phyloP scores from a whole-genome alignment of 192 early-diverging fungal genomes.

The Coemansia sp. region DNA sequence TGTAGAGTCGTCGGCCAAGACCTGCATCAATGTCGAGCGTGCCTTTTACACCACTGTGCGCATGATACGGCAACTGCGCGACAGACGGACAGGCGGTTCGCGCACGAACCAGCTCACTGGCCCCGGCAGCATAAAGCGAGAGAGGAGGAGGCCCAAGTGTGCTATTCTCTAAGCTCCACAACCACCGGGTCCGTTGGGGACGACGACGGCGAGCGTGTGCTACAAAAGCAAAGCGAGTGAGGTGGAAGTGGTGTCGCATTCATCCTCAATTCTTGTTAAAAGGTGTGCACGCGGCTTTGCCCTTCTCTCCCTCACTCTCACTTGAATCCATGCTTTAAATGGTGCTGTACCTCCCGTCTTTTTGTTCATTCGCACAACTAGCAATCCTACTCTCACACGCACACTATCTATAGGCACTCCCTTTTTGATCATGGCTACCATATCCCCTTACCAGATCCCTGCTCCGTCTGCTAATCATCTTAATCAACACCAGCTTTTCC shows the following conservation, averaged over 20 bases:
- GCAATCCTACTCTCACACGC: background rate
- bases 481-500: slow-evolving; percentile 8
- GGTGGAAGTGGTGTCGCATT: background rate
- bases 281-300: no score
- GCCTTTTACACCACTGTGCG: slow-evolving; percentile 81
- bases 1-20: slow-evolving; percentile 89
- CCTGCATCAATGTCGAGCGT: slow-evolving; percentile 87
- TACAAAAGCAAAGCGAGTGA: slow-evolving; percentile 2
- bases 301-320: background rate
- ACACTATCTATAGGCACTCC: background rate
- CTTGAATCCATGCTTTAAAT: background rate
- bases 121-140: slow-evolving; percentile 36
- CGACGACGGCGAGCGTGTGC: background rate
- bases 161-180: slow-evolving; percentile 30
- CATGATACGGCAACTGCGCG: slow-evolving; percentile 70
- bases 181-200: background rate
- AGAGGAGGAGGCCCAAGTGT: slow-evolving; percentile 53
- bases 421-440: no score
- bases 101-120: slow-evolving; percentile 27
- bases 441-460: background rate
- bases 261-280: background rate
- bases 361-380: background rate
- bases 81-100: slow-evolving; percentile 47
- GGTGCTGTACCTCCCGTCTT: background rate
- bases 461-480: background rate